Conservation (phyloP, 225 moss, liverwort and hornwort genomes). For the Rhytidiadelphus loreus region DNA sequence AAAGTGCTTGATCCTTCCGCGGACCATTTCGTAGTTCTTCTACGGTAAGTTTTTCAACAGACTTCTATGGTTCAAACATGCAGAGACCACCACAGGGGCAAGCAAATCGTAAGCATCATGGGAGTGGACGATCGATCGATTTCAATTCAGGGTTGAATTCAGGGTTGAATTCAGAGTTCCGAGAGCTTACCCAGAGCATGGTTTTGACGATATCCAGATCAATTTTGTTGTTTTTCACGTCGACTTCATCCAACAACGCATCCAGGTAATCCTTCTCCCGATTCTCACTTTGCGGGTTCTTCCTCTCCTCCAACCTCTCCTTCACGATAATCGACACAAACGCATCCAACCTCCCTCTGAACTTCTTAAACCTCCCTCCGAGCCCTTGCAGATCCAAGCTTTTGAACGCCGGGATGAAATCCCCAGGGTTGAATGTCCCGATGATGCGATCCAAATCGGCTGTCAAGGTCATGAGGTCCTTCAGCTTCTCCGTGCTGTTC, state of each 20-base stretch:
- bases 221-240: neutral
- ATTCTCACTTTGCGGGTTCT: neutral
- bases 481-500: constrained; percentile 1
- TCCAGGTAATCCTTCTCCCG: constrained; percentile 17
- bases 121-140: neutral
- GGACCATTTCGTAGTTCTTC: neutral
- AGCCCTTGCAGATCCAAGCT: neutral
- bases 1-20: neutral
- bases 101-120: neutral
- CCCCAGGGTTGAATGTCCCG: constrained; percentile 9
- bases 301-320: constrained; percentile 8
- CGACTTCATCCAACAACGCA: constrained; percentile 17
- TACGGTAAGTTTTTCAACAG: neutral
- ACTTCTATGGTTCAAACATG: neutral
- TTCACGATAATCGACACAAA: neutral
- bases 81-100: neutral
- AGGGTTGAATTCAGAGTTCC: neutral
- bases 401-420: constrained; percentile 19
- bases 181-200: constrained; percentile 15
- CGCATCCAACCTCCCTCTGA: neutral
- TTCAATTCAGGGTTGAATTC: neutral
- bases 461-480: constrained; percentile 16
- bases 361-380: neutral
- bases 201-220: constrained; percentile 18
- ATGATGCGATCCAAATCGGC: constrained; percentile 11